A percentile compares a stretch with the other conserved stretches of the same genome.
Conservation (phyloP, 2,329 filamentous ascomycete species). For the Pseudocercospora crystallina region DNA sequence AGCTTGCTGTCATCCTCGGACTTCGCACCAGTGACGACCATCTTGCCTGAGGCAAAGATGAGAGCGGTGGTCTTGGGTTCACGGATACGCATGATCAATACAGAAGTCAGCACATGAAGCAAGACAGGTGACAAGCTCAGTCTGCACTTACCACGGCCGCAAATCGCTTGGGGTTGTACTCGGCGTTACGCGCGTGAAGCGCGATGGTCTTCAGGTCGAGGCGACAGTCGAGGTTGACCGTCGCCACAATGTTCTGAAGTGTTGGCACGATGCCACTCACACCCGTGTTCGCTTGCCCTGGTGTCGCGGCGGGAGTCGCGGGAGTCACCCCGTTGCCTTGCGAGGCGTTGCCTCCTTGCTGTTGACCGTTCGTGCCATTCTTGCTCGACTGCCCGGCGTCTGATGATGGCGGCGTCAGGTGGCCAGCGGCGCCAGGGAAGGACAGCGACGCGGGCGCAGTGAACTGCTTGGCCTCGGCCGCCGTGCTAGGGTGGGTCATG, state of each 20-base stretch:
- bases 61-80: conserved; percentile 97
- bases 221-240: conserved; percentile 95
- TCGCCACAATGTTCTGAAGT: conserved; percentile 61
- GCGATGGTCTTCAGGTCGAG: conserved; percentile 98
- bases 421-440: conserved; percentile 74
- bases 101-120: conserved; percentile 39
- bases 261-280: conserved; percentile 39
- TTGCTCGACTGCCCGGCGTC: conserved; percentile 62
- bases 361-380: conserved; percentile 51
- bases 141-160: conserved; percentile 19
- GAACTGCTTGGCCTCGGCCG: conserved; percentile 92
- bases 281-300: conserved; percentile 67
- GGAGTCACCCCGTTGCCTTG: conserved; percentile 72
- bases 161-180: conserved; percentile 85
- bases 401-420: conserved; percentile 76
- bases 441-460: conserved; percentile 89
- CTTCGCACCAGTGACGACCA: conserved; percentile 98
- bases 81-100: conserved; percentile 93
- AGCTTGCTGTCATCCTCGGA: conserved; percentile 97
- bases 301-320: conserved; percentile 87
- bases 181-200: conserved; percentile 94
- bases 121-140: background rate
- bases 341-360: conserved; percentile 45
- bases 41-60: conserved; percentile 98
- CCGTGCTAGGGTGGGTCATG: conserved; percentile 87